A percentile compares a stretch with the other conserved stretches of the same genome.
These are phyloP conservation scores for Rosa lucieae DNA, from an alignment of 306 rosid genomes.

Conservation along the genomic window DNA sequence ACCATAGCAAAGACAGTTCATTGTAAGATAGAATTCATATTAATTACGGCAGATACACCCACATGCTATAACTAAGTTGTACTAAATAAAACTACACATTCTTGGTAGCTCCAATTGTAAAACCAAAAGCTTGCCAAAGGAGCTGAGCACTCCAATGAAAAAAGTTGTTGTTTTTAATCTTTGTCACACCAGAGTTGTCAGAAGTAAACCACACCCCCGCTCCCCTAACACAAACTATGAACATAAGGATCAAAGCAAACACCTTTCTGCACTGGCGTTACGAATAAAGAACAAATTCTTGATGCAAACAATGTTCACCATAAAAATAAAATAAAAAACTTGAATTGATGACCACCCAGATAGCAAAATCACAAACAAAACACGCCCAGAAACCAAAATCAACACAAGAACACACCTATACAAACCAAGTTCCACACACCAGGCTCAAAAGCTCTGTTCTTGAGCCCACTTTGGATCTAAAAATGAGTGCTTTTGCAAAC, in stretches of 20 bases:
- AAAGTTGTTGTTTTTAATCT: constrained; percentile 15
- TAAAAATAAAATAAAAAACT: constrained; percentile 8
- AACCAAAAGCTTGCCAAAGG: constrained; percentile 24
- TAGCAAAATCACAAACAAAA: constrained; percentile 19
- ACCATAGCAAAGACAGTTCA: neutral
- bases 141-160: constrained; percentile 21
- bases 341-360: constrained; percentile 29
- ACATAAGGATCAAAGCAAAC: constrained; percentile 26
- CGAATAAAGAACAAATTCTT: constrained; percentile 28
- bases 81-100: constrained; percentile 9
- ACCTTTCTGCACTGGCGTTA: constrained; percentile 12
- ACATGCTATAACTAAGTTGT: constrained; percentile 1
- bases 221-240: constrained; percentile 16
- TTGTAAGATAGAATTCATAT: constrained; percentile 8
- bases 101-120: constrained; percentile 14
- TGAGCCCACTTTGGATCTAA: constrained; percentile 41
- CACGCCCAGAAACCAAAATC: constrained; percentile 26
- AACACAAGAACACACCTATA: constrained; percentile 16
- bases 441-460: constrained; percentile 19
- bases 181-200: constrained; percentile 25
- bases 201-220: constrained; percentile 17
- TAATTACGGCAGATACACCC: neutral
- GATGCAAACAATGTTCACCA: constrained; percentile 31
- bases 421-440: constrained; percentile 23
- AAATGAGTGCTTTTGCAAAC: constrained; percentile 26